Evolutionary conservation across 1,284 basidiomycete genomes (phyloP).

Genomic region (Somion occarium): DNA sequence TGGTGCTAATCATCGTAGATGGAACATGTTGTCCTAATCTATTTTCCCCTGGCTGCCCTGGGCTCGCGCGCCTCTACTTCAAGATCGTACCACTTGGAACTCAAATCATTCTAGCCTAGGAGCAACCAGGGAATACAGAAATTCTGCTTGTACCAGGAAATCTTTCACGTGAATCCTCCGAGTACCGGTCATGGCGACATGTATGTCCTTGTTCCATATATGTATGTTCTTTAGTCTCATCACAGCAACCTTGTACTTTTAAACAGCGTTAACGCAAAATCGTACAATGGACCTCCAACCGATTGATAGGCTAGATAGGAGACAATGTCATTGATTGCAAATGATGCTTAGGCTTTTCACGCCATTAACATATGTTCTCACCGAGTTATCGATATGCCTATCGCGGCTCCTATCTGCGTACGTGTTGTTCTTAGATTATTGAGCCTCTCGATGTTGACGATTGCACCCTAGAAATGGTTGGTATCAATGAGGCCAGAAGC

Average conservation of each 20-base stretch:
- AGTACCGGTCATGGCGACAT: background rate
- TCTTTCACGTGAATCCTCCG: constrained; percentile 19
- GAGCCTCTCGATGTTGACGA: background rate
- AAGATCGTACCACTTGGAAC: background rate
- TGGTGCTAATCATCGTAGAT: too few relatives aligned
- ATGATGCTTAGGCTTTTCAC: background rate
- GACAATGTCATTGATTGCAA: constrained; percentile 39
- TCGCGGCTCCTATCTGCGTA: constrained; percentile 56
- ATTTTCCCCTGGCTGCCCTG: too few relatives aligned
- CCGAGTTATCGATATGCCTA: constrained; percentile 49
- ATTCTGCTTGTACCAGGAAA: constrained; percentile 41
- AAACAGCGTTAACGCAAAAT: constrained; percentile 56
- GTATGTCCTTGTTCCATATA: background rate
- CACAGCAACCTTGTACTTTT: background rate
- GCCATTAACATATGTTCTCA: background rate
- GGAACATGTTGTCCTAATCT: too few relatives aligned
- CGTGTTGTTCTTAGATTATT: constrained; percentile 9
- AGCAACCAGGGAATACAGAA: background rate
- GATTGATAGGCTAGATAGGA: constrained; percentile 73
- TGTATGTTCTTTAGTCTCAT: background rate
- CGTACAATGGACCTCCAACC: constrained; percentile 66
- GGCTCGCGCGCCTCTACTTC: too few relatives aligned
- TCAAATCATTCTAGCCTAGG: background rate
- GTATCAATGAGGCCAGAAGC: constrained; percentile 67
- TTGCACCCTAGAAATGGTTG: constrained; percentile 44